phyloP scores from a whole-genome alignment of 2,329 filamentous ascomycete species.

The Cladophialophora carrionii region DNA sequence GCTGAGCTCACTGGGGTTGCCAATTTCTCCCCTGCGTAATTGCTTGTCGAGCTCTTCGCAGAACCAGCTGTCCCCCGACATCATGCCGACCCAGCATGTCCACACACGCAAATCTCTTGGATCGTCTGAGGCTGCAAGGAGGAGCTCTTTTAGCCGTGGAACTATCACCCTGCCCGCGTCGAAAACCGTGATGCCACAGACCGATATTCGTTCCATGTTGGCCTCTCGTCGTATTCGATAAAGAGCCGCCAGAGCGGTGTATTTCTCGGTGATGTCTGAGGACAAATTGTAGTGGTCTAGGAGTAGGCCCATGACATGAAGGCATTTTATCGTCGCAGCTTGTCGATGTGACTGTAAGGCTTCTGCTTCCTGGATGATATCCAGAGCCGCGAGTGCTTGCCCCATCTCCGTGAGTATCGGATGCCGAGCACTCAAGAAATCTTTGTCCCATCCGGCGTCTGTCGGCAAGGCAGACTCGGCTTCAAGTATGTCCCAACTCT shows the following conservation, averaged over 20 bases:
- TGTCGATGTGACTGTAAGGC: background rate
- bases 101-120: slow-evolving; percentile 11
- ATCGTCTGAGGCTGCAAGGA: background rate
- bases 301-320: slow-evolving; percentile 13
- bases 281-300: slow-evolving; percentile 13
- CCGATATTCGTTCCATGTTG: slow-evolving; percentile 16
- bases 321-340: slow-evolving; percentile 15
- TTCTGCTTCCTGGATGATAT: slow-evolving; percentile 4
- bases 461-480: slow-evolving; percentile 1
- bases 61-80: slow-evolving; percentile 19
- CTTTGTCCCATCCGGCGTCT: background rate
- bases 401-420: slow-evolving; percentile 9
- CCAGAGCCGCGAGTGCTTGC: slow-evolving; percentile 11
- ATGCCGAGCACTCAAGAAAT: background rate
- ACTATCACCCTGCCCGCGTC: slow-evolving; percentile 17
- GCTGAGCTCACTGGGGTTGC: background rate
- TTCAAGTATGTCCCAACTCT: slow-evolving; percentile 11
- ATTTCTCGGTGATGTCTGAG: slow-evolving; percentile 17
- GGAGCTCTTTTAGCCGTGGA: slow-evolving; percentile 4
- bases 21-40: background rate
- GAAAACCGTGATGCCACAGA: slow-evolving; percentile 8
- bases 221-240: slow-evolving; percentile 17
- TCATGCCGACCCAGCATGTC: slow-evolving; percentile 10
- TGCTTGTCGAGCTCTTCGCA: slow-evolving; percentile 17
- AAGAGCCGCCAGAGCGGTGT: slow-evolving; percentile 12